Evolutionary conservation across 306 rosid genomes (phyloP), one percentile per base, ranked within the genome.

Genomic region (Castanea sativa): DNA sequence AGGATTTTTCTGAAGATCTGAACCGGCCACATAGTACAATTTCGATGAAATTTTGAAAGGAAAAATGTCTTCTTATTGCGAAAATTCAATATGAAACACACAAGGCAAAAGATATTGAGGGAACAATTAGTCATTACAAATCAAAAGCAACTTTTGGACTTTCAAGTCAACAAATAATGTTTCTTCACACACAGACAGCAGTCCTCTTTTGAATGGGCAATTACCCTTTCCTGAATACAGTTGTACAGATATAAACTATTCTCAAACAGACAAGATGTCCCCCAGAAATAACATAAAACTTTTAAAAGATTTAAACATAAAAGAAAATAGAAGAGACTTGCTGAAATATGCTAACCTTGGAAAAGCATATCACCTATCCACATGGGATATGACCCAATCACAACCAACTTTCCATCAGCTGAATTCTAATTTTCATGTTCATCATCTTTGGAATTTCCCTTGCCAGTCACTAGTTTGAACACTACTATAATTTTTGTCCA

Each of bases 281-380:
- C 81, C 78, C 76, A 61, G 73, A 79, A 60, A 75, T 70, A 55
- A 30, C 81, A 69, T 18, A 73, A 73, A 68, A 30, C 68, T 60
- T 78, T 69, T 41, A 11, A 6, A 52, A 64, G 13, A 35, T 67
- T 74, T 21, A 38, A 45, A 77, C 15, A 77, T 43, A 71, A 81
- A 45, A 23, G 19, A 60, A 32, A 33, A 65, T 9, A 33, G 30
- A 55, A 52, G 49, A 29, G 21, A 20, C 27, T 43, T 45, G 25
- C 52, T 58, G 71, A 76, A 77, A 83, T 79, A 76, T 71, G 58
- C 81, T 76, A 83, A 79, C 81, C 87, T 71, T 76, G 67, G 71
- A 76, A 79, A 73, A 75, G 74, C 73, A 58, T 41, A 41, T 75
- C 59, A 58, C 65, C 78, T 52, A 75, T 70, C 41, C 29, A 53